Base-by-base conservation (phyloP, 331 rosid genomes). In the Dryas integrifolia region DNA sequence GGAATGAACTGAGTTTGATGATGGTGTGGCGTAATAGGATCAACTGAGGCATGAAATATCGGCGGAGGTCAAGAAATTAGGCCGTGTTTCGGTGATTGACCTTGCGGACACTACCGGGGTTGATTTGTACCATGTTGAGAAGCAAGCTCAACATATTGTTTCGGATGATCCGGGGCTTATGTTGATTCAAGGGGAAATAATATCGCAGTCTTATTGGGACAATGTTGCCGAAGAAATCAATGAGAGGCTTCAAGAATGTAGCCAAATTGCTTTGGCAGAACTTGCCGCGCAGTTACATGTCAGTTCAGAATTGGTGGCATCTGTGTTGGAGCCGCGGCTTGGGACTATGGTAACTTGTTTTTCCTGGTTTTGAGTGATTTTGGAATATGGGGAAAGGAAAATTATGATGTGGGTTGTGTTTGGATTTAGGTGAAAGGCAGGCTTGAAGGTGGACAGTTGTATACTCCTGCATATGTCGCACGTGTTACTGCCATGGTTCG, bases 401-500 rank as follows among this genome's bases (percentile, higher is more conserved):
- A 57, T 56, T 61, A 41, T 81, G 70, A 58, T 73, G 16, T 56
- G 46, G 46, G 51, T 49, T 74, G 26, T 73, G 59, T 39, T 68
- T 65, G 77, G 12, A 72, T 81, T 68, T 78, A 95, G 99, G 97
- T 95, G 77, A 88, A 88, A 87, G 99, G 99, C 43, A 84, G 98
- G 86, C 99, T 95, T 76, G 99, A 95, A 88, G 98, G 97, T 38
- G 99, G 99, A 56, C 99, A 90, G 59, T 76, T 95, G 80, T 95
- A 95, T 73, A 95, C 99, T 8, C 99, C 99, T 67, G 96, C 97
- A 16, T 89, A 95, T 79, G 97, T 95, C 62, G 92, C 91, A 70
- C 96, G 98, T 48, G 85, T 95, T 58, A 82, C 81, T 80, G 92
- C 96, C 57, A 95, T 95, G 99, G 97, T 95, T 77, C 89, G 97